phyloP scores from a whole-genome alignment of 202 grass and related monocot species.

The Bolboschoenoplectus hybrid region DNA sequence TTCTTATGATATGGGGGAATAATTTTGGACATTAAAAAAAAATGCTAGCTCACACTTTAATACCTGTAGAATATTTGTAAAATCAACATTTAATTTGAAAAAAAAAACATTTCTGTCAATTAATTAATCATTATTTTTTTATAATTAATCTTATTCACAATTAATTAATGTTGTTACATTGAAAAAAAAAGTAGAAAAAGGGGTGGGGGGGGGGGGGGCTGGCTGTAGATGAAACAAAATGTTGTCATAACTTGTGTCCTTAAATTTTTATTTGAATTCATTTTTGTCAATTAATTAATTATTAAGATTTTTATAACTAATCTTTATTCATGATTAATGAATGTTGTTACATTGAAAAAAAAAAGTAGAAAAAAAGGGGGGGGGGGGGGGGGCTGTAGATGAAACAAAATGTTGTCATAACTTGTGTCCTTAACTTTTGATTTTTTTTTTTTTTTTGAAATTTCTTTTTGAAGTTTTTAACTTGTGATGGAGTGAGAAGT shows the following conservation, averaged over 20 bases:
- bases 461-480: neutral
- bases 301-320: neutral
- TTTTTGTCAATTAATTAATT: too few relatives aligned
- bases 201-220: too few relatives aligned
- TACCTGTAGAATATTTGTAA: neutral
- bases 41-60: neutral
- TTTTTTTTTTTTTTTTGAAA: neutral
- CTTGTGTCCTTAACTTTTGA: neutral
- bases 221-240: conserved; percentile 17
- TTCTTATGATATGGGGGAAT: neutral
- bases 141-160: neutral
- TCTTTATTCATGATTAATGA: neutral
- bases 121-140: neutral
- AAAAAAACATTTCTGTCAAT: neutral
- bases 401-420: neutral
- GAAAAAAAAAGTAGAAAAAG: neutral
- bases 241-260: neutral
- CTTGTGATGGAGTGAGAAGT: conserved; percentile 31
- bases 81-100: neutral
- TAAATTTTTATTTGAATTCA: neutral
- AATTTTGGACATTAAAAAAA: neutral
- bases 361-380: neutral
- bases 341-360: neutral
- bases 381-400: neutral
- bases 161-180: neutral